Conservation (phyloP, 306 rosid species). For the Trifolium repens region DNA sequence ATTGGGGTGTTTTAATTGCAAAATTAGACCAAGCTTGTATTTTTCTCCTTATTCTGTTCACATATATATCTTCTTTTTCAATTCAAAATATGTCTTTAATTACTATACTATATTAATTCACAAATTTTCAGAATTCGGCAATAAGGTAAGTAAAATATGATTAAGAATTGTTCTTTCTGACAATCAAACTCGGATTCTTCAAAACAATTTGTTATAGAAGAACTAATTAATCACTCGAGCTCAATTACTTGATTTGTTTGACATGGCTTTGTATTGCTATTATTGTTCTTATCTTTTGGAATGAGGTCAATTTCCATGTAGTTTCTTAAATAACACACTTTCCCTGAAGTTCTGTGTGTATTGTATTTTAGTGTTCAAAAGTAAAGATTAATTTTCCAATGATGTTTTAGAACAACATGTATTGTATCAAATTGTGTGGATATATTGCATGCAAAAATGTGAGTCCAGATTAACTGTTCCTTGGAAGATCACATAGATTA, state of each 20-base stretch:
- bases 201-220: no score
- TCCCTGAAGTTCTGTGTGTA: constrained; percentile 29
- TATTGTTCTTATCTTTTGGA: background rate
- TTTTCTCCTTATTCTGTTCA: constrained; percentile 30
- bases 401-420: constrained; percentile 21
- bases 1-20: background rate
- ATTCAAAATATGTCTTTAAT: background rate
- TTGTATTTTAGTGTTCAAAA: constrained; percentile 39
- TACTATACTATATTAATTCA: background rate
- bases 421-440: background rate
- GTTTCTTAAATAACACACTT: constrained; percentile 32
- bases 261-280: background rate
- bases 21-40: constrained; percentile 1
- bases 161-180: no score
- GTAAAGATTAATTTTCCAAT: constrained; percentile 40
- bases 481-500: constrained; percentile 18
- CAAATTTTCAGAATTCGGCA: no score
- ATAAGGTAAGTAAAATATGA: no score
- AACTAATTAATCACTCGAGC: no score
- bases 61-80: constrained; percentile 5
- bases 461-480: constrained; percentile 33
- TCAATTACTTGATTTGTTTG: no score
- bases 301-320: constrained; percentile 32
- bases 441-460: constrained; percentile 25
- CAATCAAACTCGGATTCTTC: no score